Conservation (phyloP, 2,329 filamentous ascomycete genomes). For the Xylaria sp. region DNA sequence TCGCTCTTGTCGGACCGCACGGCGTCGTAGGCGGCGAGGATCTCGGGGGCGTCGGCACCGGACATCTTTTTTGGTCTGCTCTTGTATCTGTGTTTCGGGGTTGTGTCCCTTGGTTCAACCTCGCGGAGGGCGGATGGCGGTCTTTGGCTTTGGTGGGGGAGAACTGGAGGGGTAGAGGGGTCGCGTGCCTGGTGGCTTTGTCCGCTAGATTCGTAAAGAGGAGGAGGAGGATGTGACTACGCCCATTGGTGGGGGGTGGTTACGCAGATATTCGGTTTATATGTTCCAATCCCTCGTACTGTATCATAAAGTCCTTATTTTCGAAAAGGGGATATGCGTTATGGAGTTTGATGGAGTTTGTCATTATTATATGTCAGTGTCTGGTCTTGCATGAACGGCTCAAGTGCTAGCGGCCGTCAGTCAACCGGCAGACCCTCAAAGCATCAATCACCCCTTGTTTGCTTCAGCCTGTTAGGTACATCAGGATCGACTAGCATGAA, state of each 20-base stretch:
- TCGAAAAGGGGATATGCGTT: neutral
- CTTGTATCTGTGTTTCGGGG: neutral
- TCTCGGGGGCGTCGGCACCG: constrained; percentile 66
- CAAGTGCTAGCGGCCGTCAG: constrained; percentile 31
- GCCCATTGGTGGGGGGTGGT: too few species aligned
- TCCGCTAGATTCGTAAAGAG: neutral
- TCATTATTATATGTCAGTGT: neutral
- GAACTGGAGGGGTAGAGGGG: constrained; percentile 27
- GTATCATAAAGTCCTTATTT: neutral
- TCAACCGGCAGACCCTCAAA: constrained; percentile 25
- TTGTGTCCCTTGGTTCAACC: neutral
- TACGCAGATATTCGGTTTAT: neutral
- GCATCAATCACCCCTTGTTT: neutral
- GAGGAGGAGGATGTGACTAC: neutral
- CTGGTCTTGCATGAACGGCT: constrained; percentile 26
- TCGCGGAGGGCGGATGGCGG: neutral
- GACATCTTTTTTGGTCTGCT: constrained; percentile 57
- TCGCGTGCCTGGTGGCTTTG: constrained; percentile 11
- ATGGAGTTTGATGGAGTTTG: neutral
- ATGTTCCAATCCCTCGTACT: neutral
- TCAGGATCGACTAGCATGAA: neutral
- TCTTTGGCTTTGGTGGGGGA: constrained; percentile 7
- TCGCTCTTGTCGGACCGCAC: constrained; percentile 73
- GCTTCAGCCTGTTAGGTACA: neutral
- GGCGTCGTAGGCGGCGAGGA: constrained; percentile 71